A percentile compares a stretch with the other conserved stretches of the same genome.
These are phyloP conservation scores for Stachybotrys echinatus DNA, from an alignment of 2,329 filamentous ascomycete species.

Conservation along the genomic window DNA sequence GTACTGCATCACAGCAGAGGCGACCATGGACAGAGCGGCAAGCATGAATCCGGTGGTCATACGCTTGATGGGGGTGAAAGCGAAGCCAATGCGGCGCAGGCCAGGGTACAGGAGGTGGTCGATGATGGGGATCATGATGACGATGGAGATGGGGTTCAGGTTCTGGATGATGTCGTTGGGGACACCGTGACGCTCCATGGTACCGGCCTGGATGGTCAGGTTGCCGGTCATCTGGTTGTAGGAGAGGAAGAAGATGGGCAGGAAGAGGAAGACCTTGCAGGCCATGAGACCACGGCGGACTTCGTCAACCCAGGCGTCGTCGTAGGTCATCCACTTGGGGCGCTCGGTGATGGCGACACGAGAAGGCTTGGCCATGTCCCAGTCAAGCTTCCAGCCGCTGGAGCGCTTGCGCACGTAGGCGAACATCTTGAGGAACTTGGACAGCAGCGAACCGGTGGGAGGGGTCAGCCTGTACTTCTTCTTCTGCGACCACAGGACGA, in stretches of 20 bases:
- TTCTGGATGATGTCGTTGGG: slow-evolving; percentile 77
- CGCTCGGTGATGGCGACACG: slow-evolving; percentile 48
- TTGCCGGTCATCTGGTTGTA: slow-evolving; percentile 59
- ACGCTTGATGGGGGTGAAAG: slow-evolving; percentile 71
- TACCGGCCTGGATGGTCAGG: slow-evolving; percentile 58
- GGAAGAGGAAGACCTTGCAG: slow-evolving; percentile 67
- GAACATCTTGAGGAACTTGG: slow-evolving; percentile 60
- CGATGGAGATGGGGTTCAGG: slow-evolving; percentile 68
- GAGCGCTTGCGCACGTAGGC: slow-evolving; percentile 57
- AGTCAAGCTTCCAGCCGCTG: slow-evolving; percentile 61
- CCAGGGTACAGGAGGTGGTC: slow-evolving; percentile 66
- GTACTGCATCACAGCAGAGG: slow-evolving; percentile 50
- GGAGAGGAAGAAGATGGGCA: slow-evolving; percentile 57
- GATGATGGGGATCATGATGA: slow-evolving; percentile 69
- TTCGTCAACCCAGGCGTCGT: slow-evolving; percentile 79
- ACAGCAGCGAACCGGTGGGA: slow-evolving; percentile 67
- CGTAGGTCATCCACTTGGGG: slow-evolving; percentile 73
- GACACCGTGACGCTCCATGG: slow-evolving; percentile 62
- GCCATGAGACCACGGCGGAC: slow-evolving; percentile 64
- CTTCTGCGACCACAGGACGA: slow-evolving; percentile 56
- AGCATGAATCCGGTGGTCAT: slow-evolving; percentile 67
- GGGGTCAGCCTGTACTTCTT: slow-evolving; percentile 56
- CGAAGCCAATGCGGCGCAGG: slow-evolving; percentile 57
- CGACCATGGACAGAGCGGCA: slow-evolving; percentile 56
- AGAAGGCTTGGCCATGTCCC: slow-evolving; percentile 66